Conservation (phyloP, 1,139 yeast genomes). For the Protomyces arabidopsidicola region DNA sequence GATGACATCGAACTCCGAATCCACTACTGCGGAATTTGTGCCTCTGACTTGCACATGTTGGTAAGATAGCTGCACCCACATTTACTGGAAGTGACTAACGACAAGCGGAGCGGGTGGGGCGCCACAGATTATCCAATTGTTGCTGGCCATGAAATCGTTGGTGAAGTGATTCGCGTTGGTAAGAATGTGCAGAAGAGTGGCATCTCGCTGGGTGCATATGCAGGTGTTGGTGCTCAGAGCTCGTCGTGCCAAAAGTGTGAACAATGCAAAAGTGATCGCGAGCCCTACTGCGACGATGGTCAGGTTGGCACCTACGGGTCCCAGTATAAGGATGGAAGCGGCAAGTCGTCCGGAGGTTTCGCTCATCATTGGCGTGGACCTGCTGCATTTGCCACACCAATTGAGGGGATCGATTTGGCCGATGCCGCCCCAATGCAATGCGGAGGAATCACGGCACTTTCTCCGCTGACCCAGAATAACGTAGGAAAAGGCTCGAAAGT, state of each 20-base stretch:
- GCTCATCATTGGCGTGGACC: conserved; percentile 54
- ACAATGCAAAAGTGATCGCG: conserved; percentile 48
- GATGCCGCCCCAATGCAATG: conserved; percentile 63
- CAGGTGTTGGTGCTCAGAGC: conserved; percentile 58
- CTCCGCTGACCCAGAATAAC: conserved; percentile 53
- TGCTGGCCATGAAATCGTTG: conserved; percentile 55
- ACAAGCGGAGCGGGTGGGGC: conserved; percentile 40
- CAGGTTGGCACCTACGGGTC: conserved; percentile 45
- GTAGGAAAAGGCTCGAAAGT: conserved; percentile 48
- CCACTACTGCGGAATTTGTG: conserved; percentile 51
- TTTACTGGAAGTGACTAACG: neutral
- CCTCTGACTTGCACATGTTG: conserved; percentile 52
- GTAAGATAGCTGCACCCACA: neutral
- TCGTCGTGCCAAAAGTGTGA: conserved; percentile 50
- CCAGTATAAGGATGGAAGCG: conserved; percentile 34
- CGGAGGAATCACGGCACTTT: conserved; percentile 61
- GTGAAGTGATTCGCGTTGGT: conserved; percentile 53
- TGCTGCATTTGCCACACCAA: conserved; percentile 52
- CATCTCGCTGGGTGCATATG: conserved; percentile 54
- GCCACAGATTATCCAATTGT: conserved; percentile 40
- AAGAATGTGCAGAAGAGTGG: conserved; percentile 52
- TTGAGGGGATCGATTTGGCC: conserved; percentile 47
- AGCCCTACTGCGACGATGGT: conserved; percentile 48
- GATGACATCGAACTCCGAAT: conserved; percentile 34
- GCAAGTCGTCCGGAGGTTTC: conserved; percentile 55